These are phyloP conservation scores for Lactuca sativa DNA, from an alignment of 129 eudicot genomes.

Conservation along the genomic window DNA sequence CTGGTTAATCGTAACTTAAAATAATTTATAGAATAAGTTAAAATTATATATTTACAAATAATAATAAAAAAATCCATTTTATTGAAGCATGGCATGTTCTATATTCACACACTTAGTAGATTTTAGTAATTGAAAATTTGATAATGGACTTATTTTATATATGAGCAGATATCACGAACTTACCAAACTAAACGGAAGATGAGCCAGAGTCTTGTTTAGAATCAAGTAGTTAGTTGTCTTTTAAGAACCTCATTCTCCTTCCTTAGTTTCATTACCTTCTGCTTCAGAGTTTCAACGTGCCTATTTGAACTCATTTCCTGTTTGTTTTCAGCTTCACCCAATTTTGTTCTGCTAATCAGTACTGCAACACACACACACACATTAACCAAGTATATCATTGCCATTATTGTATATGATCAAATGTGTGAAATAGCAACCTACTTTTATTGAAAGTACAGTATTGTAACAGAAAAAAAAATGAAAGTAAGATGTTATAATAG, in stretches of 20 bases:
- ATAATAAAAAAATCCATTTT: no score
- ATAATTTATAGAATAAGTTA: no score
- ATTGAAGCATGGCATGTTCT: conserved; percentile 9
- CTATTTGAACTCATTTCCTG: conserved; percentile 40
- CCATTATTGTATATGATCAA: neutral
- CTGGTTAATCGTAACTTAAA: neutral
- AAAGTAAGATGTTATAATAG: no score
- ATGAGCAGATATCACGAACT: neutral
- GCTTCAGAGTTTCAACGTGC: conserved; percentile 56
- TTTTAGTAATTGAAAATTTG: neutral
- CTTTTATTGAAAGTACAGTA: no score
- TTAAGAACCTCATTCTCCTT: conserved; percentile 68
- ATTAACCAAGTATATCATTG: conserved; percentile 1
- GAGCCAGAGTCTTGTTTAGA: conserved; percentile 33
- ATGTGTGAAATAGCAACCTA: no score
- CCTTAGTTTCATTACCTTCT: conserved; percentile 72
- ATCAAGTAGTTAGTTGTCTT: conserved; percentile 42
- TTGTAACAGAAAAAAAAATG: neutral
- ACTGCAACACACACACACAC: conserved; percentile 36
- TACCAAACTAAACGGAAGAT: conserved; percentile 8
- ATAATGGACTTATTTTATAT: neutral
- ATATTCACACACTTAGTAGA: neutral
- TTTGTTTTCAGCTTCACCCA: conserved; percentile 49
- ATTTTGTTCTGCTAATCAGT: conserved; percentile 49
- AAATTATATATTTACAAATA: no score